These are phyloP conservation scores for Phaeomoniella chlamydospora DNA, from an alignment of 2,329 filamentous ascomycete genomes.

Conservation along the genomic window DNA sequence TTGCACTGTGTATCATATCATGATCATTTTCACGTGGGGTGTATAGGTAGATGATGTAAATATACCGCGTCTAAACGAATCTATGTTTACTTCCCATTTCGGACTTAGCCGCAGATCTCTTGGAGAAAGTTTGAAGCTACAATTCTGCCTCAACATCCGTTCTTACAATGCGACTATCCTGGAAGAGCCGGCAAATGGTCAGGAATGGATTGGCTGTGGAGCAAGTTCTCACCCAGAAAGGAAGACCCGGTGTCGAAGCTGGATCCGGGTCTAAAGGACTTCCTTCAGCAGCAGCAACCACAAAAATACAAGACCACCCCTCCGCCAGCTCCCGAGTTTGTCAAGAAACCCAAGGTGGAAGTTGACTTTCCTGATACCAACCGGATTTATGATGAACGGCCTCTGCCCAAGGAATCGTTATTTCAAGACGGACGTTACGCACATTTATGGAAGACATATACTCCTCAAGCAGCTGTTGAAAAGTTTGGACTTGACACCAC, in stretches of 20 bases:
- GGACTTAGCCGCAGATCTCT: background rate
- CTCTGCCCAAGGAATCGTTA: constrained; percentile 36
- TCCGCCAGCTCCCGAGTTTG: constrained; percentile 4
- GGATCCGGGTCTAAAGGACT: constrained; percentile 70
- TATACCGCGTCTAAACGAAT: background rate
- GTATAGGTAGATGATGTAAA: background rate
- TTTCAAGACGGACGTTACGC: constrained; percentile 62
- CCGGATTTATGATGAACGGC: constrained; percentile 1
- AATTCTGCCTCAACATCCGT: too few relatives aligned
- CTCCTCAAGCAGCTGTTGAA: constrained; percentile 55
- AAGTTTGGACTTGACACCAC: constrained; percentile 60
- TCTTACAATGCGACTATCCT: too few relatives aligned
- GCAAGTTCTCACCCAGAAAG: constrained; percentile 29
- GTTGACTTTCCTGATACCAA: constrained; percentile 1
- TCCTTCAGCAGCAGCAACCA: constrained; percentile 69
- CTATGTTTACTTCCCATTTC: background rate
- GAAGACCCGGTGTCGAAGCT: constrained; percentile 59
- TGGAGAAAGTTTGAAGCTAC: background rate
- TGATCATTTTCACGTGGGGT: background rate
- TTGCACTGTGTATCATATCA: background rate
- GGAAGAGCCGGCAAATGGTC: too few relatives aligned
- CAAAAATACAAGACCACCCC: background rate
- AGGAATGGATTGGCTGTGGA: constrained; percentile 54
- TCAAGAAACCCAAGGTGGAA: constrained; percentile 1
- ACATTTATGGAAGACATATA: constrained; percentile 86